phyloP scores from a whole-genome alignment of 208 protist genomes.

The Crithidia acanthocephali region DNA sequence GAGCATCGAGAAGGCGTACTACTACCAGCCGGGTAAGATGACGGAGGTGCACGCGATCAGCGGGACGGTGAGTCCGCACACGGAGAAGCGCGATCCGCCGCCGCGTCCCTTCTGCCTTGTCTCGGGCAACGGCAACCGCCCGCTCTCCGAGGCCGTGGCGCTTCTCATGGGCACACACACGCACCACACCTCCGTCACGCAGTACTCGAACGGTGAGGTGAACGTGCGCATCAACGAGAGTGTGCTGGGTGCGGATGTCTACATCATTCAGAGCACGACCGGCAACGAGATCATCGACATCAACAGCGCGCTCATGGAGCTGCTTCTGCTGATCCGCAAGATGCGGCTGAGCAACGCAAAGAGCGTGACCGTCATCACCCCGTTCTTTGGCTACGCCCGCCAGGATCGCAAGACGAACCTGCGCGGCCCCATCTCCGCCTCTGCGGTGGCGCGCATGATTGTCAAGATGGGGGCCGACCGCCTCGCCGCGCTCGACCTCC shows the following conservation, averaged over 20 bases:
- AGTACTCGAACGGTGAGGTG: conserved; percentile 92
- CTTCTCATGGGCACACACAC: conserved; percentile 78
- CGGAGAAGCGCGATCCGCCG: conserved; percentile 27
- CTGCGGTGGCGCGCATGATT: conserved; percentile 93
- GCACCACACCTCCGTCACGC: conserved; percentile 78
- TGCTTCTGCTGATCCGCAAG: conserved; percentile 93
- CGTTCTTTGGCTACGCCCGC: conserved; percentile 95
- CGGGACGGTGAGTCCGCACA: conserved; percentile 64
- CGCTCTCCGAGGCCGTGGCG: conserved; percentile 87
- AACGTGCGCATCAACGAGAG: conserved; percentile 93
- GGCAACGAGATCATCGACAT: conserved; percentile 91
- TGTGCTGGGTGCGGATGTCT: conserved; percentile 96
- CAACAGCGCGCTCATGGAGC: conserved; percentile 97
- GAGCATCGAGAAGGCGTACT: conserved; percentile 87
- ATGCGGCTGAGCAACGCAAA: conserved; percentile 90
- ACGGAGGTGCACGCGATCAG: conserved; percentile 64
- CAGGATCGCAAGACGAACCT: conserved; percentile 95
- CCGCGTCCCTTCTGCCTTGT: conserved; percentile 73
- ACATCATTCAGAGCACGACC: conserved; percentile 96
- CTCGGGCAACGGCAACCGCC: conserved; percentile 91
- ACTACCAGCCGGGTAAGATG: conserved; percentile 79
- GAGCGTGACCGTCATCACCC: conserved; percentile 92
- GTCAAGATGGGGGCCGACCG: conserved; percentile 90
- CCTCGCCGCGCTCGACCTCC: conserved; percentile 94
- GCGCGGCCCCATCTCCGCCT: conserved; percentile 94